Evolutionary conservation across 2,329 filamentous ascomycete genomes (phyloP), one percentile per base, ranked within the genome.

Genomic region (Lachnellula hyalina): DNA sequence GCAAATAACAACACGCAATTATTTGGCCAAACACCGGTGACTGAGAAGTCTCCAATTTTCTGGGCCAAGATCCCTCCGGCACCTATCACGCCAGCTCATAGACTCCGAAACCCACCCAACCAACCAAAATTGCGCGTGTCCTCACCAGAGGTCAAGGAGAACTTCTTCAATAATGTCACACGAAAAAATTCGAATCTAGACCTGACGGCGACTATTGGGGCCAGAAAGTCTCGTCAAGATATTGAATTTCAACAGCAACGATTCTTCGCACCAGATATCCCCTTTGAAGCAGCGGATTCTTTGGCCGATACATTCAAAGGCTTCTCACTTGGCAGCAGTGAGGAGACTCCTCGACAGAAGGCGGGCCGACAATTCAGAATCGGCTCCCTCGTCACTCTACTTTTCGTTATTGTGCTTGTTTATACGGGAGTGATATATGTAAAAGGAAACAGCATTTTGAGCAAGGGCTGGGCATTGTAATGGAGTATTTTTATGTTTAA

Each of bases 41-140:
- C 42, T 35, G 55, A 59, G 2, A 42, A 60, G 25, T 44, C 61
- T 12, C 61, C 60, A 9, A 81, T 85, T 1, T 90, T 91, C 65
- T 86, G 83, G 76, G 87, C 83, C 71, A 83, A 80, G 55, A 78
- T 90, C 2, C 88, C 88, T 4, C 77, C 84, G 0, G 85, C 86
- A 1, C 87, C 88, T 14, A 81, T 78, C 14, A 80, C 78, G n/a
- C 84, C 85, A 21, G 84, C 85, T 2, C 80, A 84, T 41, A 76
- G 77, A 44, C 69, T 83, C 6, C 77, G 81, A 34, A 88, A 87
- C 56, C 84, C 85, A 1, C 78, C 80, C 4, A 81, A 79, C 56
- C 74, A 77, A 36, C 78, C 82, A 0, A 71, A 78, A 1, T 72
- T 85, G 25, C 73, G 75, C 66, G 63, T 79, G 68, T 62, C 76